These are phyloP conservation scores for Moesziomyces aphidis DNA, from an alignment of 1,284 basidiomycete genomes.

Conservation along the genomic window DNA sequence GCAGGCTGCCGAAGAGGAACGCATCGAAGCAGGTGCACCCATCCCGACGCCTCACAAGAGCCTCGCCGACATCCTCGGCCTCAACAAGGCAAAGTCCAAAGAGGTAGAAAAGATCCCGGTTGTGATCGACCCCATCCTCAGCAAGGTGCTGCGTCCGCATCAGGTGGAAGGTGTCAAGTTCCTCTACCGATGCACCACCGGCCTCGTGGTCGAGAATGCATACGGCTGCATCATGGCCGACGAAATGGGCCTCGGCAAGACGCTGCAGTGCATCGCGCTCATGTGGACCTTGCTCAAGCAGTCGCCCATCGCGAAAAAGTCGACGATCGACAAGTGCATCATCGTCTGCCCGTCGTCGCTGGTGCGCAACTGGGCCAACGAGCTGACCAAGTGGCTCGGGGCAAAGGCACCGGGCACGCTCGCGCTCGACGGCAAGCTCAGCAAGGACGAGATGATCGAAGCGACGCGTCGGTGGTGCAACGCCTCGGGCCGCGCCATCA, in stretches of 20 bases:
- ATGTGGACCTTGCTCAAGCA: conserved; percentile 98
- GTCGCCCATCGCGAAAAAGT: conserved; percentile 85
- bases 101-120: conserved; percentile 85
- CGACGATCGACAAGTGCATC: conserved; percentile 95
- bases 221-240: conserved; percentile 99
- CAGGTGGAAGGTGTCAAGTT: conserved; percentile 85
- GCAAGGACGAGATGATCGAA: conserved; percentile 65
- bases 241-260: conserved; percentile 92
- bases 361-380: conserved; percentile 98
- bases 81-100: conserved; percentile 59
- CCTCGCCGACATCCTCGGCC: conserved; percentile 82
- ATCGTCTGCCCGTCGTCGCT: conserved; percentile 97
- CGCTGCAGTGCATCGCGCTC: conserved; percentile 94
- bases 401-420: conserved; percentile 60
- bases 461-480: conserved; percentile 64
- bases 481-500: conserved; percentile 56
- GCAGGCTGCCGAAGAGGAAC: conserved; percentile 38
- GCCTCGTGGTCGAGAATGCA: conserved; percentile 89
- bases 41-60: conserved; percentile 84
- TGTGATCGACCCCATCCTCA: conserved; percentile 90
- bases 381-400: conserved; percentile 73
- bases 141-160: conserved; percentile 72
- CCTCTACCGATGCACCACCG: conserved; percentile 93
- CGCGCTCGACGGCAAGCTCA: conserved; percentile 64
- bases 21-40: conserved; percentile 32